These are phyloP conservation scores for Daedaleopsis nitida DNA, from an alignment of 768 basidiomycete genomes.

Conservation along the genomic window DNA sequence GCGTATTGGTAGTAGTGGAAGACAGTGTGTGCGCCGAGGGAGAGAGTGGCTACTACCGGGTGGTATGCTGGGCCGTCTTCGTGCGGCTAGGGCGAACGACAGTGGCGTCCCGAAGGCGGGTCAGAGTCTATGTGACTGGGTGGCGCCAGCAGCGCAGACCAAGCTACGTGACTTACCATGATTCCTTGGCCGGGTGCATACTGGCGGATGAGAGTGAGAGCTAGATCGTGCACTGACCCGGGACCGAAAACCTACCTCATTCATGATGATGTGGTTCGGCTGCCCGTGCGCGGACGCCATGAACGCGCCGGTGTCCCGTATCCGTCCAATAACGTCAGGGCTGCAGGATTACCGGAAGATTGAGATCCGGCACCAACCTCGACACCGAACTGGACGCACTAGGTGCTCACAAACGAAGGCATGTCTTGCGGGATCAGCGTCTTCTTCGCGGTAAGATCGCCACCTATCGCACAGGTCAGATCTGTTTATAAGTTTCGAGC, in stretches of 20 bases:
- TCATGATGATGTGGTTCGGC: conserved; percentile 90
- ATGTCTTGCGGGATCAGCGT: conserved; percentile 68
- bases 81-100: conserved; percentile 62
- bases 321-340: conserved; percentile 74
- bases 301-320: conserved; percentile 67
- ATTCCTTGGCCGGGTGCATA: conserved; percentile 93
- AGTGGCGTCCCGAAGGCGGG: neutral
- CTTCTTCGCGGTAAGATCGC: conserved; percentile 71
- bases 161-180: conserved; percentile 55
- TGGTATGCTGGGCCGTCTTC: conserved; percentile 90
- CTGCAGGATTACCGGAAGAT: too few species aligned
- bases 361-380: neutral
- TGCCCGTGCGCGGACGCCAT: conserved; percentile 58
- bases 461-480: conserved; percentile 48
- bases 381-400: conserved; percentile 46
- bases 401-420: conserved; percentile 68
- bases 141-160: conserved; percentile 7
- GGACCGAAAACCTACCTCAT: conserved; percentile 78
- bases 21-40: conserved; percentile 79
- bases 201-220: conserved; percentile 35
- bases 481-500: neutral
- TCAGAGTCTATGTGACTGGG: conserved; percentile 6
- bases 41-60: conserved; percentile 89
- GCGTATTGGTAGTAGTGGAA: conserved; percentile 82
- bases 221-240: too few species aligned